phyloP scores from a whole-genome alignment of 345 rosid species.

The Aethionema arabicum region DNA sequence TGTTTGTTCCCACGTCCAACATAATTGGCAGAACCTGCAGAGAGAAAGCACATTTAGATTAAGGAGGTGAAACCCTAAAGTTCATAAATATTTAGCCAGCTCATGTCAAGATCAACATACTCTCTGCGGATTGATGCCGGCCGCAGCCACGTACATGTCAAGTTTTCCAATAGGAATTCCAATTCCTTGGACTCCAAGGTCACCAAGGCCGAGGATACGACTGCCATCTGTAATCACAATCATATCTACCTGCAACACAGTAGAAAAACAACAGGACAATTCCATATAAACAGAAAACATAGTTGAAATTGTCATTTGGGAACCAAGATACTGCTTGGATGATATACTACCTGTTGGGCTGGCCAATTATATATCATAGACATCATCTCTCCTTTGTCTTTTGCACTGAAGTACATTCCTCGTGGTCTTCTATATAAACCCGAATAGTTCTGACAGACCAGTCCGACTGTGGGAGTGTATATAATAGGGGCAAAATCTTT shows the following conservation, averaged over 20 bases:
- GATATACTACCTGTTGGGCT: constrained; percentile 52
- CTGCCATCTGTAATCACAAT: constrained; percentile 96
- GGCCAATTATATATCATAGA: constrained; percentile 99
- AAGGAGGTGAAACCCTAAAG: constrained; percentile 11
- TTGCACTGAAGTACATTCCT: constrained; percentile 99
- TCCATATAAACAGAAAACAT: not conserved
- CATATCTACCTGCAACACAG: constrained; percentile 83
- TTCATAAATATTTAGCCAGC: not conserved
- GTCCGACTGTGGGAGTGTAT: constrained; percentile 95
- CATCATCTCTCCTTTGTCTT: constrained; percentile 99
- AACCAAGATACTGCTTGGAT: not conserved
- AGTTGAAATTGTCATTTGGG: not conserved
- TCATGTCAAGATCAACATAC: constrained; percentile 45
- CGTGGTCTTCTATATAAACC: constrained; percentile 96
- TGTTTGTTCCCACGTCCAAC: constrained; percentile 96
- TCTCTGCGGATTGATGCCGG: constrained; percentile 93
- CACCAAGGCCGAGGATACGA: constrained; percentile 96
- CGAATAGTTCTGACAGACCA: constrained; percentile 96
- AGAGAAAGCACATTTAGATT: constrained; percentile 23
- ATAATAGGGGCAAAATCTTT: constrained; percentile 89
- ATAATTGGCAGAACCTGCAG: constrained; percentile 85
- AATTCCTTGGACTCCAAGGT: constrained; percentile 98
- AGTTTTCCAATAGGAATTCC: constrained; percentile 97
- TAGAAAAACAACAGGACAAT: not conserved
- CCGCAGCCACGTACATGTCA: constrained; percentile 98